Base-by-base conservation (phyloP, 805 yeast genomes). In the Tetrapisispora phaffii region DNA sequence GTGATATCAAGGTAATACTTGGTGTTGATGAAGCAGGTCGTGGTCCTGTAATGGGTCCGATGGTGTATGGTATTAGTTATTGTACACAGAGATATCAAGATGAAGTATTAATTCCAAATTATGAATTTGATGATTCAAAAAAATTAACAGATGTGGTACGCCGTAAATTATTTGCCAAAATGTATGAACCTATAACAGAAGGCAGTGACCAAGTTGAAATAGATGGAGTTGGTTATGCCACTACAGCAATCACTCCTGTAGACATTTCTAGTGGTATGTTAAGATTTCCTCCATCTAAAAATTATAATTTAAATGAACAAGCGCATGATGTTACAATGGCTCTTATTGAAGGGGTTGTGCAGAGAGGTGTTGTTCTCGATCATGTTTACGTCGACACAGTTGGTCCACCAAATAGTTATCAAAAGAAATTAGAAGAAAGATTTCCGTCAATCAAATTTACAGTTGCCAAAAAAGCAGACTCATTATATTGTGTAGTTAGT, bases 21-120 rank as follows among this genome's bases (percentile, higher is more conserved):
- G 99, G 99, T 1, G 95, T 93, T 1, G 99, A 93, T 63, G 99
- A 93, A 61, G 99, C 99, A 0, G 99, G 99, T 1, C 73, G 99
- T 52, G 99, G 99, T 0, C 99, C 99, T 0, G 97, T 94, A 0
- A 57, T 94, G 34, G 98, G 98, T 0, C 95, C 97, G 0, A 93
- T 93, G 98, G 98, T 93, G 1, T 93, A 93, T 58, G 95, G 95
- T 3, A 70, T 87, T 7, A 80, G 93, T 3, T 93, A 87, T 59
- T 81, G 95, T 50, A 64, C 80, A 12, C 71, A 73, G 40, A 62
- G 67, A 0, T 84, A 76, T 46, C 67, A 66, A 48, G 61, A 50
- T 50, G 73, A 70, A 26, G 57, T 65, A 1, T 59, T 72, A 17
- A 71, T 82, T 42, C 73, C 75, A 22, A 66, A 73, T 28, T 82